Conservation (phyloP, 306 rosid genomes). For the Casuarina cunninghamiana region DNA sequence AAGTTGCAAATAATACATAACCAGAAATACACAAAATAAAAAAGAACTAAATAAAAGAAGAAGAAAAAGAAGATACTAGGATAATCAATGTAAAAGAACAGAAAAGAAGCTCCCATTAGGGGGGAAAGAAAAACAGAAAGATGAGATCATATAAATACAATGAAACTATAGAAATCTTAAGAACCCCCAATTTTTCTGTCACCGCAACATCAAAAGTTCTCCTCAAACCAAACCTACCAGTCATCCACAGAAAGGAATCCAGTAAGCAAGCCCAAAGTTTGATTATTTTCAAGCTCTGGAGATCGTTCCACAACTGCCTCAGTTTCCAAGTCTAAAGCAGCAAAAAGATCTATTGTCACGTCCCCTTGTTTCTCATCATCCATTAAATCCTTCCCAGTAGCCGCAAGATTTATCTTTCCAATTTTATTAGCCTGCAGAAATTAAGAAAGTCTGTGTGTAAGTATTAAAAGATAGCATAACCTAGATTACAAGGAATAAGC, state of each 20-base stretch:
- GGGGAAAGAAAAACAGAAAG: background rate
- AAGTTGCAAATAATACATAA: too few relatives aligned
- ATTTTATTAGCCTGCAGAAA: constrained; percentile 81
- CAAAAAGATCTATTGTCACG: constrained; percentile 79
- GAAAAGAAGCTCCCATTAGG: background rate
- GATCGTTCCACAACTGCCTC: constrained; percentile 77
- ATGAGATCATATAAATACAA: background rate
- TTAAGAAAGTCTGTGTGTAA: constrained; percentile 1
- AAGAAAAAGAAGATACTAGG: background rate
- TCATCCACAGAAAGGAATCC: constrained; percentile 94
- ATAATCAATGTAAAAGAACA: background rate
- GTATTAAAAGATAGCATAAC: background rate
- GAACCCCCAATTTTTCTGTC: background rate
- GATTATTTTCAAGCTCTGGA: constrained; percentile 81
- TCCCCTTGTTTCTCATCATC: constrained; percentile 98
- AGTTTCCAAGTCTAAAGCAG: constrained; percentile 75
- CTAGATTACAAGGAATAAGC: background rate
- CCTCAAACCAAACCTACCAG: constrained; percentile 57
- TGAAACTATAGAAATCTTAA: background rate
- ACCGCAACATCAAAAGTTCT: background rate
- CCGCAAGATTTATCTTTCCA: constrained; percentile 96
- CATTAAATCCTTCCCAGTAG: constrained; percentile 96
- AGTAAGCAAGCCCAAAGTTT: constrained; percentile 87
- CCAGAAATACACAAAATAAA: too few relatives aligned
- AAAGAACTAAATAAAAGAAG: too few relatives aligned